phyloP scores from a whole-genome alignment of 1,284 basidiomycete species.

The Bondarzewia mesenterica region DNA sequence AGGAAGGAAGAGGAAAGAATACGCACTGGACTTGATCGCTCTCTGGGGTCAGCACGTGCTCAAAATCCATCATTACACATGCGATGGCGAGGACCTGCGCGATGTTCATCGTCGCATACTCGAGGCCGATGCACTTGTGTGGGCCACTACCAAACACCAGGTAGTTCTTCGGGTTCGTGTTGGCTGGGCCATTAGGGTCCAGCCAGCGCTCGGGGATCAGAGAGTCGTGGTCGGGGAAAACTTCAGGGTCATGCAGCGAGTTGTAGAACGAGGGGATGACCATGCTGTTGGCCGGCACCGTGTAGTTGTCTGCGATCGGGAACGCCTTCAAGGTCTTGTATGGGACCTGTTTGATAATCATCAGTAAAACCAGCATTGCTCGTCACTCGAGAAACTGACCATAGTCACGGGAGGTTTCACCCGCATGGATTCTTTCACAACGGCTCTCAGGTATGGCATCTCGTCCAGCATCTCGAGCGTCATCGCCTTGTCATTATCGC shows the following conservation, averaged over 20 bases:
- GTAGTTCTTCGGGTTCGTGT: constrained; percentile 89
- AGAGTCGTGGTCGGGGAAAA: constrained; percentile 83
- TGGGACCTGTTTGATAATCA: constrained; percentile 59
- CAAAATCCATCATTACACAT: constrained; percentile 77
- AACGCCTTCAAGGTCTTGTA: constrained; percentile 87
- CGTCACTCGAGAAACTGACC: constrained; percentile 37
- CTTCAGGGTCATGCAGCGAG: constrained; percentile 83
- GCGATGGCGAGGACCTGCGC: constrained; percentile 84
- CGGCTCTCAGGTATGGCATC: constrained; percentile 89
- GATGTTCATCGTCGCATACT: constrained; percentile 93
- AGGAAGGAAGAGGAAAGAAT: not conserved
- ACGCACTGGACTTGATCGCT: constrained; percentile 80
- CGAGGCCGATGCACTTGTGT: constrained; percentile 88
- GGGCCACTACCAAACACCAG: constrained; percentile 94
- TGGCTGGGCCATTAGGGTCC: constrained; percentile 73
- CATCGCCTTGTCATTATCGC: constrained; percentile 74
- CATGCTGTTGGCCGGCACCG: constrained; percentile 88
- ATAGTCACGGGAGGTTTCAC: constrained; percentile 89
- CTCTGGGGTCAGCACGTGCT: constrained; percentile 76
- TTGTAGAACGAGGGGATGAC: constrained; percentile 97
- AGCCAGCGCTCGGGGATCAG: constrained; percentile 93
- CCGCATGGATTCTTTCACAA: constrained; percentile 89
- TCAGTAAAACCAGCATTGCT: not conserved
- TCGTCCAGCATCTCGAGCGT: constrained; percentile 87
- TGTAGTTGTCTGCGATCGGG: constrained; percentile 88